Evolutionary conservation across 2,329 filamentous ascomycete genomes (phyloP).

Genomic region (Fusarium sp.): DNA sequence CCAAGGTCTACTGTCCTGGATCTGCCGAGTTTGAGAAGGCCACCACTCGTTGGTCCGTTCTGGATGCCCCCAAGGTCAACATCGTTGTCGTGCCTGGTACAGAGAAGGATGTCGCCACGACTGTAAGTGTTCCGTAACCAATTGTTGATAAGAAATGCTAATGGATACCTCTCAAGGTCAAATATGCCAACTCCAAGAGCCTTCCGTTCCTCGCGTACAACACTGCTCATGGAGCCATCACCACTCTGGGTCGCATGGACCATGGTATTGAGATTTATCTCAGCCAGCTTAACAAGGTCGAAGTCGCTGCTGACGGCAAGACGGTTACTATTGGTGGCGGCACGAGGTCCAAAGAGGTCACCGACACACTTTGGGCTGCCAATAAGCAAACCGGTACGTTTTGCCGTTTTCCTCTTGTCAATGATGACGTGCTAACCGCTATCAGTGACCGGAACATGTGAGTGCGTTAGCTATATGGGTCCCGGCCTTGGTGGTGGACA

Average conservation of each 20-base stretch:
- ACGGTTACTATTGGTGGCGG: conserved; percentile 61
- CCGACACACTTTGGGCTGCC: conserved; percentile 57
- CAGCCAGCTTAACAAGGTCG: conserved; percentile 53
- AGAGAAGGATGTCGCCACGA: conserved; percentile 59
- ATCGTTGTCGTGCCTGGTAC: conserved; percentile 58
- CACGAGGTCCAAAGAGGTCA: conserved; percentile 55
- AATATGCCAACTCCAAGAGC: conserved; percentile 56
- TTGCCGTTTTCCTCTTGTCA: too few species aligned
- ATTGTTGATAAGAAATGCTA: fast-evolving
- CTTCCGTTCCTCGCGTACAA: conserved; percentile 64
- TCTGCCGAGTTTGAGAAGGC: conserved; percentile 51
- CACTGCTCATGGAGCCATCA: conserved; percentile 61
- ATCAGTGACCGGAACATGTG: conserved; percentile 38
- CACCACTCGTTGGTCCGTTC: conserved; percentile 56
- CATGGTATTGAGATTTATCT: conserved; percentile 62
- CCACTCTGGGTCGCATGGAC: conserved; percentile 58
- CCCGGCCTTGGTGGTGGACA: conserved; percentile 46
- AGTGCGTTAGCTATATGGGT: conserved; percentile 44
- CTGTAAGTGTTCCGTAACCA: conserved; percentile 44
- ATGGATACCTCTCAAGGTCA: conserved; percentile 27
- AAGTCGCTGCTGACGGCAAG: conserved; percentile 53
- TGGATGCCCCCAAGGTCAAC: conserved; percentile 54
- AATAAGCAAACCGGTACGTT: conserved; percentile 59
- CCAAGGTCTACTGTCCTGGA: conserved; percentile 54
- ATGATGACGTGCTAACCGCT: not conserved